Evolutionary conservation across 345 rosid species (phyloP), one percentile per base, ranked within the genome.

Genomic region (Lepidium aucheri): DNA sequence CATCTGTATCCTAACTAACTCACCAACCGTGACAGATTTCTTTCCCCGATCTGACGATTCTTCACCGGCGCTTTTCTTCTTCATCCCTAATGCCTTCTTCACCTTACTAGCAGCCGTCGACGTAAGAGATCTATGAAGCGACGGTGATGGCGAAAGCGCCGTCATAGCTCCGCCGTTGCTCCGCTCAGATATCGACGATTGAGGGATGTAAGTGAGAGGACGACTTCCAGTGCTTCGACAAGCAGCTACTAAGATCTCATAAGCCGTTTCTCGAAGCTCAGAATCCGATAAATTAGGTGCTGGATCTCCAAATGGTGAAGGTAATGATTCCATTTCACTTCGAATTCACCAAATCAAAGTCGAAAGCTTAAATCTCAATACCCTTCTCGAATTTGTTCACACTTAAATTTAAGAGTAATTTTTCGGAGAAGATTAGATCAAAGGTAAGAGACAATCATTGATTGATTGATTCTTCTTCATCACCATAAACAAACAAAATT

Each of bases 11-110:
- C 93, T 83, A 69, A 88, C 80, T 68, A 91, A 30, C 80, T 90
- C 97, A 32, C 97, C 97, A n/a, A 78, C 81, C 59, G 96, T 87
- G 15, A 75, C 84, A 8, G 88, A 83, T 62, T 77, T 84, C 76
- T 76, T 83, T 17, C 12, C 69, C 60, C 65, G 75, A 45, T 64
- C 75, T 67, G 42, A 41, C 18, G 82, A 68, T 16, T 70, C 84
- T 8, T 61, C 80, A 35, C 53, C 76, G 22, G 39, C 53, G 66
- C 12, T 61, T 61, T 59, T 63, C 57, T 84, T 77, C 78, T 87
- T 94, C 85, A 94, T 60, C 53, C 99, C 97, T 17, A 94, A 76
- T 26, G 96, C 95, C 74, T 90, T 90, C 84, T 91, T 94, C 71
- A 94, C 91, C 71, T 82, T 85, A 65, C 97, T 88, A 6, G 97